Evolutionary conservation across 805 yeast species (phyloP).

Genomic region (Candida patagonica): DNA sequence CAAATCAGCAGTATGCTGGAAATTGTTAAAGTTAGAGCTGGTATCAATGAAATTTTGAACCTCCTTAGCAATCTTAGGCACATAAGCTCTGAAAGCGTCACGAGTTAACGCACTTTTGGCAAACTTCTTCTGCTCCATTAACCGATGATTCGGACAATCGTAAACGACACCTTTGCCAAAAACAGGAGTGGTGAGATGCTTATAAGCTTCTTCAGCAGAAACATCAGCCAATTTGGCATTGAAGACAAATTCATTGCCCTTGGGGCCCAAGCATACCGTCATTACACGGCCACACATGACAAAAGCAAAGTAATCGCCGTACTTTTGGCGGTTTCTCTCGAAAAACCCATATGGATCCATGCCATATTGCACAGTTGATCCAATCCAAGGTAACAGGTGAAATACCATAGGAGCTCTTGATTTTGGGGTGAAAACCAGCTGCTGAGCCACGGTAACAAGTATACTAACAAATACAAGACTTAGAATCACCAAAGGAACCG

Average conservation of each 20-base stretch:
- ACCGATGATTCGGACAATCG: constrained; percentile 86
- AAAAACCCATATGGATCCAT: constrained; percentile 91
- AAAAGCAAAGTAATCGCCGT: constrained; percentile 92
- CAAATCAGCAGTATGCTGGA: constrained; percentile 35
- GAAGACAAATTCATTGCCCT: constrained; percentile 93
- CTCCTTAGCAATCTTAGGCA: constrained; percentile 81
- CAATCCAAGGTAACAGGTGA: constrained; percentile 93
- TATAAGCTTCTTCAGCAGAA: constrained; percentile 92
- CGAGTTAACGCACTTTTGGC: constrained; percentile 82
- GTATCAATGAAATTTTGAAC: constrained; percentile 52
- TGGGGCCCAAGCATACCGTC: constrained; percentile 96
- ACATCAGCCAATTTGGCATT: constrained; percentile 86
- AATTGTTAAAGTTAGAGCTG: constrained; percentile 38
- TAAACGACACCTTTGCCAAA: constrained; percentile 96
- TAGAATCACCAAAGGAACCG: constrained; percentile 19
- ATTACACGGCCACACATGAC: constrained; percentile 79
- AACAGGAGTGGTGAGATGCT: constrained; percentile 97
- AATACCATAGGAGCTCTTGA: constrained; percentile 87
- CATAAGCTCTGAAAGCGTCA: constrained; percentile 75
- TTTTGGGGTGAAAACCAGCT: constrained; percentile 28
- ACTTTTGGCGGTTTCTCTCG: constrained; percentile 61
- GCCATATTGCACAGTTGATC: constrained; percentile 83
- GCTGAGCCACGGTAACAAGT: constrained; percentile 26
- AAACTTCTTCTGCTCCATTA: constrained; percentile 98
- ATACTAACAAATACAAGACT: constrained; percentile 15